phyloP scores from a whole-genome alignment of 192 early-diverging fungal species.

The Coemansia sp. region DNA sequence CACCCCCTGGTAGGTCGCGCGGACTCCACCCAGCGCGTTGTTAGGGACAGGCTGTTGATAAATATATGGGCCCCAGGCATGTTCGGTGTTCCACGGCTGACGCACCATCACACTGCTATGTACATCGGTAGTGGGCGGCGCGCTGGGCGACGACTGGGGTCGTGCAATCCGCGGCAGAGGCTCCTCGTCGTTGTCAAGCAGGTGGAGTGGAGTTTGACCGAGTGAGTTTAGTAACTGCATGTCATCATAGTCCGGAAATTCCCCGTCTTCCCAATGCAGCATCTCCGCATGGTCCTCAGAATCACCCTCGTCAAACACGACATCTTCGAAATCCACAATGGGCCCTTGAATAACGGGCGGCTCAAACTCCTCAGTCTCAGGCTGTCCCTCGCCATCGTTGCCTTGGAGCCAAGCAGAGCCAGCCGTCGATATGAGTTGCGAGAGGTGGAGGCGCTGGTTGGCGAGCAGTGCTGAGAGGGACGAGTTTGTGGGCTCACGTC shows the following conservation, averaged over 20 bases:
- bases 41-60: slow-evolving; percentile 29
- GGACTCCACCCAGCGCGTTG: slow-evolving; percentile 5
- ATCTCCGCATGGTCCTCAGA: not conserved
- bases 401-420: not conserved
- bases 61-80: slow-evolving; percentile 32
- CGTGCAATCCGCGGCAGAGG: not conserved
- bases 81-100: slow-evolving; percentile 33
- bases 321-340: not conserved
- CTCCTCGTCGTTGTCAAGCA: not conserved
- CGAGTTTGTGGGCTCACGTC: not conserved
- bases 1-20: not conserved
- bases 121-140: not conserved
- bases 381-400: not conserved
- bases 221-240: not conserved
- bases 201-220: not conserved
- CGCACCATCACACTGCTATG: slow-evolving; percentile 27
- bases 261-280: not conserved
- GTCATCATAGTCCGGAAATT: not conserved
- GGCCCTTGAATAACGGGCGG: not conserved
- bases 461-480: not conserved
- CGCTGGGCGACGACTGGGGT: not conserved
- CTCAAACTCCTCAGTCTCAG: not conserved
- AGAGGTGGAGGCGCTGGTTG: not conserved
- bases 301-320: not conserved
- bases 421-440: not conserved